Percentiles rank a stretch among this genome's conserved stretches.
phyloP scores from a whole-genome alignment of 2,329 filamentous ascomycete species.

The Cladosporium colombiae region DNA sequence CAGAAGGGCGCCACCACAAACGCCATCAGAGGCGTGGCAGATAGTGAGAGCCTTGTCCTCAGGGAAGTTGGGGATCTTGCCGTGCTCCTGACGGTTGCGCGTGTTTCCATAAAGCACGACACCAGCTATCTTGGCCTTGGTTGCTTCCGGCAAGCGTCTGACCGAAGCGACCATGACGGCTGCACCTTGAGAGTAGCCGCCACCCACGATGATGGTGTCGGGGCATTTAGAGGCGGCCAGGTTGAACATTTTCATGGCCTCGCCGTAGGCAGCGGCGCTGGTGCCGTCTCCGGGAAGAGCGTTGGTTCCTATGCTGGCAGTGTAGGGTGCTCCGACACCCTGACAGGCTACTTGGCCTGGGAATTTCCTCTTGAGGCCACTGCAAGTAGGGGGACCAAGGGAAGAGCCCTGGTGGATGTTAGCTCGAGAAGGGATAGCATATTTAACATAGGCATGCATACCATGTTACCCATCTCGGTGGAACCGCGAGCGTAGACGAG shows the following conservation, averaged over 20 bases:
- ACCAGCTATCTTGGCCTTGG: constrained; percentile 39
- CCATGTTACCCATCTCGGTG: constrained; percentile 56
- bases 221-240: constrained; percentile 32
- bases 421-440: not conserved
- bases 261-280: constrained; percentile 27
- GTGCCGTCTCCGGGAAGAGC: constrained; percentile 26
- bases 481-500: constrained; percentile 60
- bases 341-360: constrained; percentile 31
- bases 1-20: constrained; percentile 39
- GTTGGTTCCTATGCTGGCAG: constrained; percentile 27
- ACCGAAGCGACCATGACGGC: constrained; percentile 42
- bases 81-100: constrained; percentile 41
- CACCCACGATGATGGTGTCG: constrained; percentile 30
- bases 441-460: constrained; percentile 6
- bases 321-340: constrained; percentile 32
- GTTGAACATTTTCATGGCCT: constrained; percentile 29
- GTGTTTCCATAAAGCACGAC: constrained; percentile 46
- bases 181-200: constrained; percentile 42
- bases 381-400: constrained; percentile 31
- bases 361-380: constrained; percentile 28
- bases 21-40: constrained; percentile 38
- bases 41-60: constrained; percentile 38
- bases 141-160: constrained; percentile 30
- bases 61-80: constrained; percentile 40
- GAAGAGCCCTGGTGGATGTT: constrained; percentile 24